phyloP scores from a whole-genome alignment of 345 rosid species.

The Hypericum perforatum region DNA sequence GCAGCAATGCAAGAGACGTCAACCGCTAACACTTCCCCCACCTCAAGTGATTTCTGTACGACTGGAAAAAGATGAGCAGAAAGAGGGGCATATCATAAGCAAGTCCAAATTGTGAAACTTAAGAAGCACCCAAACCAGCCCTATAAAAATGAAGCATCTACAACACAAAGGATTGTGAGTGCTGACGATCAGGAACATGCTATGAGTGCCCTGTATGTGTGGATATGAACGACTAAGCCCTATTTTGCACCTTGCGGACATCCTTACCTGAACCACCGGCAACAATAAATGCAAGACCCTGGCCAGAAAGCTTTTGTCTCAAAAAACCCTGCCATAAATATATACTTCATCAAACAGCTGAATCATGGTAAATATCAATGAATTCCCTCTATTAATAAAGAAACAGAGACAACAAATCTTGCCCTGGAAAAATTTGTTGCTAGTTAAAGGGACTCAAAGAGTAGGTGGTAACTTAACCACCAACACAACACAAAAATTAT shows the following conservation, averaged over 20 bases:
- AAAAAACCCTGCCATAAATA: constrained; percentile 54
- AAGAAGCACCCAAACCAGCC: too few species aligned
- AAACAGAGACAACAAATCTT: background rate
- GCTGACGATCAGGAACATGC: too few species aligned
- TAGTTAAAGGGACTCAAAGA: background rate
- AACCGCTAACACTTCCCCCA: constrained; percentile 73
- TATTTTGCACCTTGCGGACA: background rate
- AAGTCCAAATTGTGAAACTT: too few species aligned
- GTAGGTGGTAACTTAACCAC: background rate
- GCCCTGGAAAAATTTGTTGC: background rate
- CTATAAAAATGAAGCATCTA: too few species aligned
- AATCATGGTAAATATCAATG: constrained; percentile 7
- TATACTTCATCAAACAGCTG: constrained; percentile 4
- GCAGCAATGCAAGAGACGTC: constrained; percentile 86
- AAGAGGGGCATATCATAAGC: too few species aligned
- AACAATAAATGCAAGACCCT: constrained; percentile 87
- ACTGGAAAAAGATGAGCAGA: constrained; percentile 31
- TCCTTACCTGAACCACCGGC: constrained; percentile 95
- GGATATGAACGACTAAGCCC: background rate
- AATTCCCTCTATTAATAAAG: background rate
- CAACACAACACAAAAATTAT: background rate
- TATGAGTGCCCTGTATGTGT: too few species aligned
- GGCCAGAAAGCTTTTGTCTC: constrained; percentile 83
- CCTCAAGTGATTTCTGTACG: constrained; percentile 92
- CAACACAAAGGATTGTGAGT: too few species aligned